Base-by-base conservation (phyloP, 306 rosid genomes). In the Castanopsis chinensis region DNA sequence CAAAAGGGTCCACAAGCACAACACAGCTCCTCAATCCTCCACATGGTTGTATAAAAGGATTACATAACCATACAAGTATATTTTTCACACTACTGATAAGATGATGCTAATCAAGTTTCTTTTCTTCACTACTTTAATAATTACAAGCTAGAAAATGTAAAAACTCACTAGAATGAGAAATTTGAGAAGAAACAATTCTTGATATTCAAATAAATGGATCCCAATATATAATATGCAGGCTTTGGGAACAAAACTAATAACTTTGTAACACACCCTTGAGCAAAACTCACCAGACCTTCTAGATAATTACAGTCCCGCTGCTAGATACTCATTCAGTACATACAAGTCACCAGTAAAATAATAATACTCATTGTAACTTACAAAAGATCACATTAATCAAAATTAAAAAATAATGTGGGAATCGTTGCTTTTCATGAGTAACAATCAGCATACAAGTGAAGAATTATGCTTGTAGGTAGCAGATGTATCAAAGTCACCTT, bases 301-400 rank as follows among this genome's bases (percentile, higher is more conserved):
- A 37, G 30, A 55, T 80, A 79, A 71, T 79, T 79, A 83, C 84
- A 83, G 23, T 21, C 56, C 15, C 35, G 45, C 73, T 3, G 18
- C 20, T 54, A 37, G 54, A 33, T 19, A 55, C 68, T 53, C 59
- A 28, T n/a, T 60, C 43, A 64, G 20, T 68, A n/a, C 19, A 20
- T 37, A 75, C 65, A 79, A 4, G 19, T 1, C 58, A 35, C 15
- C 15, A 55, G 15, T 69, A 55, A 28, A 33, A 15, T 18, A 4
- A 41, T 32, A 71, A 5, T 19, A 28, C 60, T 35, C 76, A 79
- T 60, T 49, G 30, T 27, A 41, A 33, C 52, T 58, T 58, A 56
- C 53, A 18, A 65, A 20, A 54, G 30, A 65, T 30, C 17, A 32
- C 43, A 58, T 17, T 6, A 57, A 78, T 67, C 41, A 58, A 73